These are phyloP conservation scores for Thermothelomyces thermophilus DNA, from an alignment of 2,329 filamentous ascomycete genomes.

Conservation along the genomic window DNA sequence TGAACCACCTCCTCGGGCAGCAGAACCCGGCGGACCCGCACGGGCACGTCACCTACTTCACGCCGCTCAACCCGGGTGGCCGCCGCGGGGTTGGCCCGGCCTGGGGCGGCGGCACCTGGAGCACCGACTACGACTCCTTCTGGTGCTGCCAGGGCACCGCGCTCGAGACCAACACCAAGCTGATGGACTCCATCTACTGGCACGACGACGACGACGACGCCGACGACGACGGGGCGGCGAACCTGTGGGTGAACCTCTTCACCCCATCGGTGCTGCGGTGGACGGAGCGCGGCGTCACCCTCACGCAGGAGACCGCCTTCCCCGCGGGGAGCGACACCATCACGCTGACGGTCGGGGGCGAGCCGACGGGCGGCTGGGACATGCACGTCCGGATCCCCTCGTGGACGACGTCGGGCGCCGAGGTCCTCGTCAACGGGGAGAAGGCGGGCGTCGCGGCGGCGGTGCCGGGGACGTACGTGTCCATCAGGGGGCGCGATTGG, in stretches of 20 bases:
- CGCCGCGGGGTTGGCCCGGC: constrained; percentile 44
- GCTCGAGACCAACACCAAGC: constrained; percentile 47
- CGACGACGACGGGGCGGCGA: constrained; percentile 32
- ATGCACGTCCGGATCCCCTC: constrained; percentile 41
- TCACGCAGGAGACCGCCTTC: constrained; percentile 39
- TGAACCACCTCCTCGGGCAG: constrained; percentile 46
- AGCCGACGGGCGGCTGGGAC: constrained; percentile 28
- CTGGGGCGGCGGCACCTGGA: constrained; percentile 49
- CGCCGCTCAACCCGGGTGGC: constrained; percentile 41
- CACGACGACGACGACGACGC: not conserved
- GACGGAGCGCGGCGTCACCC: constrained; percentile 33
- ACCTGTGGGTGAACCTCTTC: constrained; percentile 44
- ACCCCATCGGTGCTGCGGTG: constrained; percentile 40
- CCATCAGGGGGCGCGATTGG: constrained; percentile 36
- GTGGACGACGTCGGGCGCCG: constrained; percentile 35
- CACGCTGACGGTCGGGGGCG: constrained; percentile 33
- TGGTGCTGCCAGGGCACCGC: constrained; percentile 50
- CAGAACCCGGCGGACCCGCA: constrained; percentile 39
- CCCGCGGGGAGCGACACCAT: constrained; percentile 35
- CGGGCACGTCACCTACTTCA: constrained; percentile 49
- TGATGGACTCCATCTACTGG: constrained; percentile 47
- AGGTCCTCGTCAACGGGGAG: constrained; percentile 38
- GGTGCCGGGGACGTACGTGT: constrained; percentile 36
- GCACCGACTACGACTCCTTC: constrained; percentile 46
- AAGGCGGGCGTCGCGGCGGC: constrained; percentile 23